Percentiles rank a stretch among this genome's conserved stretches.
These are phyloP conservation scores for Bruguiera gymnorhiza DNA, from an alignment of 345 rosid genomes.

Conservation along the genomic window DNA sequence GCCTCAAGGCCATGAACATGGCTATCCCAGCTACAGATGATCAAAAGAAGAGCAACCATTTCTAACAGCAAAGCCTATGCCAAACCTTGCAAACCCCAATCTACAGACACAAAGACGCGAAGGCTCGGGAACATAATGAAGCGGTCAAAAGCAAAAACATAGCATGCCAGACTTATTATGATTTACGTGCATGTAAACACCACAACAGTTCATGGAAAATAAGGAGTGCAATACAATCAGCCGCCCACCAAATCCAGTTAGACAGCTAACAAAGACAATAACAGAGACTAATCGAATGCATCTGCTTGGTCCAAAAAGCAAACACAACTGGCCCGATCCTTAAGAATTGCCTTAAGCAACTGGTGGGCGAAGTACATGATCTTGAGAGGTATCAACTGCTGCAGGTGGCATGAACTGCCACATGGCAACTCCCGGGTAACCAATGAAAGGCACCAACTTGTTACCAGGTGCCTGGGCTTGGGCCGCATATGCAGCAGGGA, in stretches of 20 bases:
- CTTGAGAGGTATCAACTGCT: constrained; percentile 71
- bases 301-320: constrained; percentile 39
- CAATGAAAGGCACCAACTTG: constrained; percentile 63
- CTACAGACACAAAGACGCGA: neutral
- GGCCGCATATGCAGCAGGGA: constrained; percentile 57
- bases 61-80: no score
- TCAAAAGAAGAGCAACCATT: neutral
- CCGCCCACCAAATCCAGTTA: constrained; percentile 47
- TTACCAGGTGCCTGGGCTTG: constrained; percentile 63
- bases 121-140: neutral
- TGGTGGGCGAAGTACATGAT: constrained; percentile 96
- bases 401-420: constrained; percentile 93
- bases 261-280: constrained; percentile 35
- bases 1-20: neutral
- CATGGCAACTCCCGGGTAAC: constrained; percentile 79
- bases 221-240: constrained; percentile 22
- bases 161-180: constrained; percentile 30
- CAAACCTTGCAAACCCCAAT: no score
- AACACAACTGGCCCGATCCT: constrained; percentile 25
- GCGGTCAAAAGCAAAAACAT: neutral
- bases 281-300: constrained; percentile 39
- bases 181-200: constrained; percentile 50
- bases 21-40: no score
- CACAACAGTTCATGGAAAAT: constrained; percentile 23
- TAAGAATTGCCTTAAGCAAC: constrained; percentile 43